Evolutionary conservation across 2,329 filamentous ascomycete species (phyloP), one percentile per base, ranked within the genome.

Genomic region (Scedosporium minutisporum): DNA sequence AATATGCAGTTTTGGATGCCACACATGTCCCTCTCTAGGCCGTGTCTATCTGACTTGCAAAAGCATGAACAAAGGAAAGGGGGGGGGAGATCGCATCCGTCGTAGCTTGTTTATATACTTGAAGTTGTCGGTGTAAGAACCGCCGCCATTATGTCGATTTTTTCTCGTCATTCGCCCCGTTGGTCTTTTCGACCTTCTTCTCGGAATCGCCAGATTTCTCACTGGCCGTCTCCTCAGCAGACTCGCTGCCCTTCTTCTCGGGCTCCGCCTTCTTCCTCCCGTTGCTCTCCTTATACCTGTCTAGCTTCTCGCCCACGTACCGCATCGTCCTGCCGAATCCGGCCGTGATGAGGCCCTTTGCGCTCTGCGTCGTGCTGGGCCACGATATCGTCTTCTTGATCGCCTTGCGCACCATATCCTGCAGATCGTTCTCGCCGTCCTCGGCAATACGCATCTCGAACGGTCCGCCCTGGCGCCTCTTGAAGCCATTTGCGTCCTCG

Each of bases 331-430:
- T 84, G 6, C 78, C 71, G 16, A 89, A 72, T 0, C 95, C 96
- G 0, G 89, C 87, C 2, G 92, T 97, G 55, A 97, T 73, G 1
- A 89, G 73, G 1, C 92, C 87, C 76, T 99, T 99, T 65, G 93
- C 72, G 62, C 87, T 95, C 75, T 99, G 93, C 4, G 87, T 87
- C 2, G 90, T 91, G 69, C 91, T 95, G 0, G 95, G 93, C 95
- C 95, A 97, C 63, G 86, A 84, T 68, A 97, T 91, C 0, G 96
- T 97, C 71, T 89, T 89, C 71, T 87, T 88, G 70, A 99, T 93
- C 48, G 92, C 89, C 44, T 82, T 80, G 41, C 87, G 83, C 18
- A 97, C 85, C 67, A 88, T 87, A 27, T 84, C 78, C 51, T 82
- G 81, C n/a, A 97, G 78, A 67, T 89, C 84, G 21, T 81, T 78